phyloP scores from a whole-genome alignment of 805 yeast genomes.

The Lachancea sp. region DNA sequence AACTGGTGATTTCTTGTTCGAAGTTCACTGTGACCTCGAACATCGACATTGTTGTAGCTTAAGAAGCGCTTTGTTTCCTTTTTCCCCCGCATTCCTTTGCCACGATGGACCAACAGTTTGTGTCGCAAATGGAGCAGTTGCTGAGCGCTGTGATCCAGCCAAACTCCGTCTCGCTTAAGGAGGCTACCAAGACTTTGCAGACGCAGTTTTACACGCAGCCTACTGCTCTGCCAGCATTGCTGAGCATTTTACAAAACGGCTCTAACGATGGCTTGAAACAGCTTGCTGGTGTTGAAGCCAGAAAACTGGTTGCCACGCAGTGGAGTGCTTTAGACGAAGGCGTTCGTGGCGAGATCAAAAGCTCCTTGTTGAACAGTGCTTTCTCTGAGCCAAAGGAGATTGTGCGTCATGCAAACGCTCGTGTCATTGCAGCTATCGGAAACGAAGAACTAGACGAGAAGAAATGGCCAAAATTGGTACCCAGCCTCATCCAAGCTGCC shows the following conservation, averaged over 20 bases:
- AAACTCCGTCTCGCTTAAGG: conserved; percentile 72
- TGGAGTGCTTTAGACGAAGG: conserved; percentile 51
- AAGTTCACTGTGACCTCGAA: not conserved
- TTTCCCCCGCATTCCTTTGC: not conserved
- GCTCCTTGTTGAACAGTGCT: conserved; percentile 60
- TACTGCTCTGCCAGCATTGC: conserved; percentile 69
- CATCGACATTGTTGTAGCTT: not conserved
- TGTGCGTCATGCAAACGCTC: conserved; percentile 82
- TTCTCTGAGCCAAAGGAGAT: conserved; percentile 55
- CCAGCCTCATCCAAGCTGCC: conserved; percentile 62
- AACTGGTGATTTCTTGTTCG: not conserved
- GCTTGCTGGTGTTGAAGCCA: conserved; percentile 93
- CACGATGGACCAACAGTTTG: conserved; percentile 63
- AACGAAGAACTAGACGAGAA: conserved; percentile 61
- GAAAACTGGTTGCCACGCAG: conserved; percentile 67
- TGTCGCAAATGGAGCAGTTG: conserved; percentile 68
- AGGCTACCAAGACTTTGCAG: conserved; percentile 69
- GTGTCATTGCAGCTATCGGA: conserved; percentile 84
- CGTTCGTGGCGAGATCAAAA: conserved; percentile 55
- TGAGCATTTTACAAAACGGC: conserved; percentile 71
- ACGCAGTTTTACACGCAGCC: conserved; percentile 68
- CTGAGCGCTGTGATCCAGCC: conserved; percentile 74
- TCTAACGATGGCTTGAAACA: conserved; percentile 70
- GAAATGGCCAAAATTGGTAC: conserved; percentile 74
- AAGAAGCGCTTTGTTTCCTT: not conserved